Evolutionary conservation across 2,329 filamentous ascomycete species (phyloP), one percentile per base, ranked within the genome.

Genomic region (Fusarium poae): DNA sequence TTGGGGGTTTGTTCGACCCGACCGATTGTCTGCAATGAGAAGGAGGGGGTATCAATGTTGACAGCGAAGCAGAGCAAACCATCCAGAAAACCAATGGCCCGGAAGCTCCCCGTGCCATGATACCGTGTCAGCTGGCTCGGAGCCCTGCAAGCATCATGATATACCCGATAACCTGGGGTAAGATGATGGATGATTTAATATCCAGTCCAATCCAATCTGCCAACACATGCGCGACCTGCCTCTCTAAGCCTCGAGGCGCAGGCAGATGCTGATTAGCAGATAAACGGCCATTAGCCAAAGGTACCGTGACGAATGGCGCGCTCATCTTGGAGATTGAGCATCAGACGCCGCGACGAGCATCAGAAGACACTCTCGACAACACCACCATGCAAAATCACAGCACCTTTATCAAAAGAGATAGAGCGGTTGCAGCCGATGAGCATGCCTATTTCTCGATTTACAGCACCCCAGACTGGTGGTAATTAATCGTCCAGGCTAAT

Each of bases 151-250:
- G 40, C 62, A 25, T 50, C 27, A 20, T 59, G 48, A 52, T 45
- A 57, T 68, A 40, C 49, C 44, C 42, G 43, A 51, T 51, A 68
- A 68, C 59, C 59, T 57, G 65, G 65, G 65, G 65, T 68, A 68
- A 51, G 48, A 34, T 25, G 44, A 23, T 25, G 21, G 32, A 45
- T 37, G 46, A 16, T 59, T 52, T 53, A 40, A 56, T 65, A 50
- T 27, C 21, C 32, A 50, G 30, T 35, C 16, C 21, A 37, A 37
- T 37, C 32, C 32, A 25, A 37, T 37, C 32, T 37, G 13, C 46
- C 32, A 39, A 37, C 46, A 25, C 46, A 50, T 60, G 52, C 44
- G 30, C 49, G 49, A 59, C 52, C 54, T 63, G 53, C 54, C 58
- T 34, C 30, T 49, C 59, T 49, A 15, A 58, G 48, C 57, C 46